Evolutionary conservation across 495 filamentous ascomycete genomes (phyloP), one percentile per base, ranked within the genome.

Genomic region (Hypoxylon subgilvum): DNA sequence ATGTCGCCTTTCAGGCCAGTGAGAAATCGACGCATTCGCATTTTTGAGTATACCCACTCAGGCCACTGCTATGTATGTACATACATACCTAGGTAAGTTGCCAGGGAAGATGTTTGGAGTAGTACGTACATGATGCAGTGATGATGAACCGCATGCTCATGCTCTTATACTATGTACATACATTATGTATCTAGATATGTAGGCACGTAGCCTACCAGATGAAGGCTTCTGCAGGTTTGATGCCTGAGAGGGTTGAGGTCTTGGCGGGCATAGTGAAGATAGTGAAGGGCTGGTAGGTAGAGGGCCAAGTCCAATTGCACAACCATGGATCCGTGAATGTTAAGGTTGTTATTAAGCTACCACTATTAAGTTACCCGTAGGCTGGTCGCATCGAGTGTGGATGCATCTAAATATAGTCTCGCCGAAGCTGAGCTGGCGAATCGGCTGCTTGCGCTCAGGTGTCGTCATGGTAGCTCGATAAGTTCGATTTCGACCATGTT

Each of bases 381-480:
- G 41, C 12, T 52, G 59, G 58, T 49, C 39, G 51, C 51, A 32
- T 41, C 45, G 23, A 51, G 39, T 25, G 38, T 25, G 38, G 7
- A 48, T 25, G 32, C 6, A 46, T 64, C 61, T 64, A 64, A 58
- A 54, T 54, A 58, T 64, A 64, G 61, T 51, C 38, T n/a, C 36
- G 53, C 60, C 53, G 49, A 54, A 36, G 39, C n/a, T 43, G 1
- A 34, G 45, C 48, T 14, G 21, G 30, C 60, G 60, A 63, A 63
- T 63, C 60, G 60, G 60, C 60, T 63, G 48, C 48, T 63, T 63
- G 60, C 60, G 60, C 36, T 32, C n/a, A n/a, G 61, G 61, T 59
- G 61, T 59, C 61, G 61, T 64, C 61, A 64, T 59, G n/a, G n/a
- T n/a, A 41, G 49, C 48, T 19, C 53, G 50, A 36, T 53, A 18